Evolutionary conservation across 305 asterid species (phyloP), one percentile per base, ranked within the genome.

Genomic region (Euphrasia arctica): DNA sequence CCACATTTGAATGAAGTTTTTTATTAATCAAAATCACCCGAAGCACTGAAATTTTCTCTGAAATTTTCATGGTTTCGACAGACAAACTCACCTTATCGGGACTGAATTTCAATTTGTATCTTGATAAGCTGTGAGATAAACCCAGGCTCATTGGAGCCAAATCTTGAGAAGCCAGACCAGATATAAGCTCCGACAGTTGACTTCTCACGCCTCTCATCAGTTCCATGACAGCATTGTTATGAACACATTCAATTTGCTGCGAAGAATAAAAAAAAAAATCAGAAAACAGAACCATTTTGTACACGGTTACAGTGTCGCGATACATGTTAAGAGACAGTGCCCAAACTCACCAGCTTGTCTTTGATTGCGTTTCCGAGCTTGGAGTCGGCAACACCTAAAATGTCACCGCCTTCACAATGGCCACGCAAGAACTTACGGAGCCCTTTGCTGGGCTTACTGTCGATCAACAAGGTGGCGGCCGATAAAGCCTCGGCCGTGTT

Each of bases 131-230:
- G 75, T 90, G 97, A 49, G 97, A 90, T 50, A 90, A 76, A 59
- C 97, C 97, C 80, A 90, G 79, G 74, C 97, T 85, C 95, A 87
- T 90, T 36, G 97, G 95, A 69, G 94, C 90, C 80, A 90, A 74
- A 74, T 90, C 97, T 74, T 90, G 95, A 12, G 85, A 34, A 68
- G 84, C 95, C 47, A 90, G 77, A 55, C 96, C 96, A 57, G 95
- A 69, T 66, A 89, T 89, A 41, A 91, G 95, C 28, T 89, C 96
- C 31, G 82, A 72, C 78, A 89, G 68, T 58, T 89, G 95, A 78
- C 90, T 89, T 69, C 98, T 86, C 22, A 91, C 88, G 7, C 98
- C 98, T 81, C 98, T 86, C 98, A 91, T 91, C 63, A 89, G 68
- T 72, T 91, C 98, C 98, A 89, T 89, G 56, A 91, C 95, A 45